These are phyloP conservation scores for Claviceps pazoutovae DNA, from an alignment of 2,329 filamentous ascomycete genomes.

Conservation along the genomic window DNA sequence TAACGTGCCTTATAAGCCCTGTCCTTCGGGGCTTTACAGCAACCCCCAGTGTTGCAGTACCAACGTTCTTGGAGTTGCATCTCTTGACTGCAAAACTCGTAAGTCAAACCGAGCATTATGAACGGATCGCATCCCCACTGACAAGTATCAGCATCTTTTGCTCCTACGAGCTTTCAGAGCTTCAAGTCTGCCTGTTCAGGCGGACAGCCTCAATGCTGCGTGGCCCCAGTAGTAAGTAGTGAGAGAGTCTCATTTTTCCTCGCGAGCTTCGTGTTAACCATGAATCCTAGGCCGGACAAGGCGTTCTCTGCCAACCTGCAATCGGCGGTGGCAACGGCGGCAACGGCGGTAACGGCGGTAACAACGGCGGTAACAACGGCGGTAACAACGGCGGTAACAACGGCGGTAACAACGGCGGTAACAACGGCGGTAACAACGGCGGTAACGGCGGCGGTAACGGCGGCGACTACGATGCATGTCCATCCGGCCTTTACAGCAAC, in stretches of 20 bases:
- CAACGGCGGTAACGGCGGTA: not conserved
- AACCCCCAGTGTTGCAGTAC: slow-evolving; percentile 7
- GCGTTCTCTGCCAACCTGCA: not conserved
- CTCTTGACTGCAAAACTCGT: slow-evolving; percentile 7
- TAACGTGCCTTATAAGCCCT: not conserved
- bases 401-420: too few species aligned
- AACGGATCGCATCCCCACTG: not conserved
- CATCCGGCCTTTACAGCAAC: slow-evolving; percentile 12
- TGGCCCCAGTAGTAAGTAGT: not conserved
- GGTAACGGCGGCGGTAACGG: too few species aligned
- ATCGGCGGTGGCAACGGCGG: not conserved
- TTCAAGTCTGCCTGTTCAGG: not conserved
- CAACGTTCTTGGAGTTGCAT: slow-evolving; percentile 6
- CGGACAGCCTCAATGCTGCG: not conserved
- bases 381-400: too few species aligned
- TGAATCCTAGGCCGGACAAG: not conserved
- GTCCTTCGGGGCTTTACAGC: slow-evolving; percentile 5
- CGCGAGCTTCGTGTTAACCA: not conserved
- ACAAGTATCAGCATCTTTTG: not conserved
- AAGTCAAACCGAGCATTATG: not conserved
- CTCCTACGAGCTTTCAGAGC: not conserved
- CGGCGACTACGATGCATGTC: slow-evolving; percentile 7
- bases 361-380: not conserved
- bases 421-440: too few species aligned
- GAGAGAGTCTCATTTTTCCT: too few species aligned